Conservation (phyloP, 495 filamentous ascomycete species). For the Massariosphaeria phaeospora region DNA sequence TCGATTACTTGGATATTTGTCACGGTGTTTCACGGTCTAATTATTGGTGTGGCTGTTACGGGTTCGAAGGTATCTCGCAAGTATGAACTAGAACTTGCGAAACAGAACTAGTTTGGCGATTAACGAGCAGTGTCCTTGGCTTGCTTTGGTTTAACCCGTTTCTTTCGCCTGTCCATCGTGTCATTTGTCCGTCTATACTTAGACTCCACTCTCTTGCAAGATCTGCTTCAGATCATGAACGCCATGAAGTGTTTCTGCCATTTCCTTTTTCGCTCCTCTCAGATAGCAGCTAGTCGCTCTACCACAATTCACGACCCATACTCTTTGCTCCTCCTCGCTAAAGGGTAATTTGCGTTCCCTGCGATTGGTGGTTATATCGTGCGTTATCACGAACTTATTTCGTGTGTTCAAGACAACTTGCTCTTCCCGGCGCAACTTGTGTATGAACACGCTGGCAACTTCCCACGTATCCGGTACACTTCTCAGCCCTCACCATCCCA, state of each 20-base stretch:
- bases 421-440: slow-evolving; percentile 1
- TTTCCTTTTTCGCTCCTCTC: neutral
- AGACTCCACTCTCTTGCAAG: slow-evolving; percentile 6
- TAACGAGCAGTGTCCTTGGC: slow-evolving; percentile 1
- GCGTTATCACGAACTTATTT: too few relatives aligned
- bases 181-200: slow-evolving; percentile 5
- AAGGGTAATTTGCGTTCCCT: neutral
- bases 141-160: slow-evolving; percentile 15
- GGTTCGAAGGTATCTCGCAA: neutral
- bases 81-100: slow-evolving; percentile 13
- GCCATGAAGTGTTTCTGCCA: slow-evolving; percentile 1
- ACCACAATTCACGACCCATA: too few relatives aligned
- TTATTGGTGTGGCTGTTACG: neutral
- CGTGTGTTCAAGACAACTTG: too few relatives aligned
- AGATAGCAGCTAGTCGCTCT: too few relatives aligned
- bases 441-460: neutral
- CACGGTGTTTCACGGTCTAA: slow-evolving; percentile 6
- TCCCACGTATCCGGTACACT: neutral
- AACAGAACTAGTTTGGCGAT: slow-evolving; percentile 30
- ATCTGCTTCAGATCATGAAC: slow-evolving; percentile 16
- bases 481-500: slow-evolving; percentile 1
- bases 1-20: slow-evolving; percentile 20
- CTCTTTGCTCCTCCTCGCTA: slow-evolving; percentile 11
- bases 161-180: neutral
- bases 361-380: too few relatives aligned